A percentile compares a stretch with the other conserved stretches of the same genome.
phyloP scores from a whole-genome alignment of 176 grass and related monocot genomes.

The Oropetium thomaeum region DNA sequence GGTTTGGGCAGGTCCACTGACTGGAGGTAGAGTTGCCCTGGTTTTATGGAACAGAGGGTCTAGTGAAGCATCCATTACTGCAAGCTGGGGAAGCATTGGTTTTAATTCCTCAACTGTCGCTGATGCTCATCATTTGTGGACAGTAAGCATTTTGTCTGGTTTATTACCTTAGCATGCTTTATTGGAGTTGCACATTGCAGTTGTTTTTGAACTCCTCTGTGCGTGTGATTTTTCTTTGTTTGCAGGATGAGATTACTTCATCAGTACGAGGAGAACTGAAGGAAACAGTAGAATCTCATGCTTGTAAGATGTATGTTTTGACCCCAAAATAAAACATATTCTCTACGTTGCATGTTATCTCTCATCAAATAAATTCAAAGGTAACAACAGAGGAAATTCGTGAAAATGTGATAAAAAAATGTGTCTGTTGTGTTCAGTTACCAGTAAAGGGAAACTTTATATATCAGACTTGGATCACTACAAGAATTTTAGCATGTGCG shows the following conservation, averaged over 20 bases:
- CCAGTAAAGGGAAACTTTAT: not conserved
- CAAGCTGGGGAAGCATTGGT: conserved; percentile 42
- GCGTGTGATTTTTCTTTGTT: conserved; percentile 5
- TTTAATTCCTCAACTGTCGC: conserved; percentile 27
- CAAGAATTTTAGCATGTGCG: conserved; percentile 15
- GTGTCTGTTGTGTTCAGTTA: not conserved
- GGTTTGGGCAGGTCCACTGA: conserved; percentile 57
- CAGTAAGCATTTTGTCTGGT: conserved; percentile 35
- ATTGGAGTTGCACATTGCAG: not conserved
- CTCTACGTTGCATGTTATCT: not conserved
- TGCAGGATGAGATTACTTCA: conserved; percentile 23
- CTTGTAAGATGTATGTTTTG: conserved; percentile 51
- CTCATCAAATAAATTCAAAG: not conserved
- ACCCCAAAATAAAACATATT: conserved; percentile 26
- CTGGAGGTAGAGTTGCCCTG: conserved; percentile 35
- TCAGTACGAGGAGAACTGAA: conserved; percentile 33
- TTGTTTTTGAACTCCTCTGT: not conserved
- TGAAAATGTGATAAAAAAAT: not conserved
- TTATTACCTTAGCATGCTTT: not conserved
- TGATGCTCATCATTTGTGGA: conserved; percentile 53
- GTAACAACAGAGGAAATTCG: not conserved
- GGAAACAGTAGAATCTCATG: conserved; percentile 34
- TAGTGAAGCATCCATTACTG: conserved; percentile 23
- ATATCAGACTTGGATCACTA: not conserved
- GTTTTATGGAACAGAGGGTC: conserved; percentile 52